Evolutionary conservation across 208 protist species (phyloP).

Genomic region (Crithidia mellificae): DNA sequence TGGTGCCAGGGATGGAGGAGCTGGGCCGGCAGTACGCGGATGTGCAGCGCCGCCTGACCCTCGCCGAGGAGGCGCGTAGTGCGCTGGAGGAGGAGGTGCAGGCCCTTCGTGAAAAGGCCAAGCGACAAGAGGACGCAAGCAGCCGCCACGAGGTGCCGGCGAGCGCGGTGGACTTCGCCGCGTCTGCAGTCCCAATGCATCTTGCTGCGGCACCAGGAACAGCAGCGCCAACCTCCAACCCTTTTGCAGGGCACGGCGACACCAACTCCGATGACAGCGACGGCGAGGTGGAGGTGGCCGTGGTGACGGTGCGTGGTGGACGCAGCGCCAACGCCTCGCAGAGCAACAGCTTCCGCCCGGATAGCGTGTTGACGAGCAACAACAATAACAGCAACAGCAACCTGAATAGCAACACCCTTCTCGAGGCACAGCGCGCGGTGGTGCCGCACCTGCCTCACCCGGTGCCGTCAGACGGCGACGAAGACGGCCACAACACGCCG

Average conservation of each 20-base stretch:
- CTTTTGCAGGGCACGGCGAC: slow-evolving; percentile 8
- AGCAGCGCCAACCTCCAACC: not conserved
- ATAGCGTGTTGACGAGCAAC: not conserved
- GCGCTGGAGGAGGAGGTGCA: slow-evolving; percentile 23
- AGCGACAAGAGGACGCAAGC: not conserved
- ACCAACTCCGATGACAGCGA: no score
- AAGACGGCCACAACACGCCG: slow-evolving; percentile 8
- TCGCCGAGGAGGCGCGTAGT: slow-evolving; percentile 31
- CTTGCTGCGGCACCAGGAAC: no score
- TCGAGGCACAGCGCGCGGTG: not conserved
- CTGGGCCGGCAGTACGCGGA: slow-evolving; percentile 37
- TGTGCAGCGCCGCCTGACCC: slow-evolving; percentile 24
- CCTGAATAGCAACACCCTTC: not conserved
- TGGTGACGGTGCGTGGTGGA: not conserved
- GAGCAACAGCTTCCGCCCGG: no score
- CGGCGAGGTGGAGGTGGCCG: not conserved
- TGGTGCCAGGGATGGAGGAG: slow-evolving; percentile 41
- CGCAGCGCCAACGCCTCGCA: not conserved
- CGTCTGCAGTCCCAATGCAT: not conserved
- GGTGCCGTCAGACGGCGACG: slow-evolving; percentile 1
- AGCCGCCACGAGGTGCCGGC: not conserved
- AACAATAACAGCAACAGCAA: not conserved
- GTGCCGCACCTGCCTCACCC: not conserved
- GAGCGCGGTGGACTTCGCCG: not conserved
- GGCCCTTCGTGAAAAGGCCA: not conserved